Evolutionary conservation across 2,329 filamentous ascomycete species (phyloP).

Genomic region (Neopestalotiopsis clavispora): DNA sequence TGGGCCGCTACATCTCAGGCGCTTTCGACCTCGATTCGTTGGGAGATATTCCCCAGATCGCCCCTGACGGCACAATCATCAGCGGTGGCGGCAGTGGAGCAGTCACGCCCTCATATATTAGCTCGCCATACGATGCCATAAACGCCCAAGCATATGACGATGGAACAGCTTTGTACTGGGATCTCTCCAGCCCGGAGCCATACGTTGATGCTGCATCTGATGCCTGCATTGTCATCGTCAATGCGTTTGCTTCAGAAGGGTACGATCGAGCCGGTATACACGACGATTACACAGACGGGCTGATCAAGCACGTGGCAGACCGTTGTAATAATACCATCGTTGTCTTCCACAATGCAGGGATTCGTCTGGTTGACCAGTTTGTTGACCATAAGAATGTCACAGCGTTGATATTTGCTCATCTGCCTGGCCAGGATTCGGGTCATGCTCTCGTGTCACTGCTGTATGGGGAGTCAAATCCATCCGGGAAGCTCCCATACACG

Average conservation of each 20-base stretch:
- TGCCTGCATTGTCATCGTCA: slow-evolving; percentile 71
- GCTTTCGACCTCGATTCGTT: slow-evolving; percentile 37
- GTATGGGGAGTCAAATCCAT: slow-evolving; percentile 61
- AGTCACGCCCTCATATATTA: slow-evolving; percentile 48
- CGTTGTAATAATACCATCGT: slow-evolving; percentile 68
- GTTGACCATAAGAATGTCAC: slow-evolving; percentile 69
- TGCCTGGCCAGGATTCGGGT: slow-evolving; percentile 69
- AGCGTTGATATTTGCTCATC: slow-evolving; percentile 65
- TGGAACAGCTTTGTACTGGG: slow-evolving; percentile 62
- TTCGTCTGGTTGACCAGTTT: slow-evolving; percentile 64
- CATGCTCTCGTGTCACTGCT: slow-evolving; percentile 58
- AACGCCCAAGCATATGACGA: slow-evolving; percentile 57
- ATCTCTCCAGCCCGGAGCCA: slow-evolving; percentile 56
- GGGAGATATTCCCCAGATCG: slow-evolving; percentile 43
- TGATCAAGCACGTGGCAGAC: slow-evolving; percentile 62
- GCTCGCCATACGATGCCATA: slow-evolving; percentile 61
- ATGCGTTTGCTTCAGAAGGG: slow-evolving; percentile 75
- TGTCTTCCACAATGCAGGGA: slow-evolving; percentile 67
- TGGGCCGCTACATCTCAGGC: slow-evolving; percentile 31
- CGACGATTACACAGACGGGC: slow-evolving; percentile 68
- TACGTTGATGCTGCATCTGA: slow-evolving; percentile 56
- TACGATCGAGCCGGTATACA: slow-evolving; percentile 65
- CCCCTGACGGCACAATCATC: slow-evolving; percentile 51
- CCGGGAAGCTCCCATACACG: slow-evolving; percentile 66
- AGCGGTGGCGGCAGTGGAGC: slow-evolving; percentile 40